A percentile compares a stretch with the other conserved stretches of the same genome.
Conservation (phyloP, 2,329 filamentous ascomycete species). For the Penicillium decumbens region DNA sequence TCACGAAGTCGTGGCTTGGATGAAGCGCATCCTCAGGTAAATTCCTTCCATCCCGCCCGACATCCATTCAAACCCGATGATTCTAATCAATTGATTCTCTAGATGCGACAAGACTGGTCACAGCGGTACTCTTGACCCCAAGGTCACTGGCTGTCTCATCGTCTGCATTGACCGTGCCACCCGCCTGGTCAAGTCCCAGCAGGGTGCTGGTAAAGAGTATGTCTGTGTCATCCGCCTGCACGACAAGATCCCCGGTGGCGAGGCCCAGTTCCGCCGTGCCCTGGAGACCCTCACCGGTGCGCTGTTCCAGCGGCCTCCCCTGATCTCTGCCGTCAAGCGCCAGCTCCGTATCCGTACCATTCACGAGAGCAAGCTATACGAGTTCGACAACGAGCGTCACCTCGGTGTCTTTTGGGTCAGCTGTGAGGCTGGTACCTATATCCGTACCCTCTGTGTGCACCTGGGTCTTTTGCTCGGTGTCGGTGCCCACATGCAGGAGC, state of each 20-base stretch:
- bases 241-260: slow-evolving; percentile 88
- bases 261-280: slow-evolving; percentile 86
- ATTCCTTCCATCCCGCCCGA: slow-evolving; percentile 12
- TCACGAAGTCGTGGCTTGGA: slow-evolving; percentile 98
- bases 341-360: slow-evolving; percentile 98
- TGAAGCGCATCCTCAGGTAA: slow-evolving; percentile 92
- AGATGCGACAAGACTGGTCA: slow-evolving; percentile 95
- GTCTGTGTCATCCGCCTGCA: slow-evolving; percentile 93
- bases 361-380: slow-evolving; percentile 90
- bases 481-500: slow-evolving; percentile 97
- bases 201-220: slow-evolving; percentile 98
- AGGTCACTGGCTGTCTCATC: slow-evolving; percentile 93
- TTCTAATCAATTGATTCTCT: slow-evolving; percentile 17
- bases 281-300: slow-evolving; percentile 95
- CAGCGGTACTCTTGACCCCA: slow-evolving; percentile 95
- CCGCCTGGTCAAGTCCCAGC: slow-evolving; percentile 96
- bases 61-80: neutral
- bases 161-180: slow-evolving; percentile 96
- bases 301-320: slow-evolving; percentile 90
- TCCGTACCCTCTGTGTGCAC: slow-evolving; percentile 96
- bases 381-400: slow-evolving; percentile 98
- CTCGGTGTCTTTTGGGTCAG: slow-evolving; percentile 99
- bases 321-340: slow-evolving; percentile 98
- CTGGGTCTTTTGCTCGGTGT: slow-evolving; percentile 73
- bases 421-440: slow-evolving; percentile 98